Evolutionary conservation across 139 green algal species (phyloP).

Genomic region (Mychonastes homosphaera): DNA sequence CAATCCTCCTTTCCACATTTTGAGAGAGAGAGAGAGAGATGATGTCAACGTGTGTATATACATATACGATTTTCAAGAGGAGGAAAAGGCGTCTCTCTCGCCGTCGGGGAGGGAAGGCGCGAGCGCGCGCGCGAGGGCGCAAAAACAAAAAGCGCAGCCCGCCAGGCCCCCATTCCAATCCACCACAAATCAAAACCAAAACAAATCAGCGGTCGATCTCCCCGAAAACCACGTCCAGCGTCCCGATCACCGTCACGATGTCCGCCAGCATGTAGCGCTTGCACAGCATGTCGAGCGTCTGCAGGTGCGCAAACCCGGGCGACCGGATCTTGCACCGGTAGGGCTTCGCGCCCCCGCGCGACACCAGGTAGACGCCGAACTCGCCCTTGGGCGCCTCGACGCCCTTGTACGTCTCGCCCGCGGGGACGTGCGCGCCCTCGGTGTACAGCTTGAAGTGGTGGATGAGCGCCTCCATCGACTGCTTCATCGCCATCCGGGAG

Average conservation of each 20-base stretch:
- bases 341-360: slow-evolving; percentile 61
- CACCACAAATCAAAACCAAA: too few species aligned
- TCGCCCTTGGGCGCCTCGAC: slow-evolving; percentile 76
- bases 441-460: slow-evolving; percentile 77
- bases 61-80: too few species aligned
- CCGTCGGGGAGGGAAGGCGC: too few species aligned
- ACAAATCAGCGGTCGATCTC: slow-evolving; percentile 59
- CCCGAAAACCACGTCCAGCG: slow-evolving; percentile 80
- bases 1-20: too few species aligned
- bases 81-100: too few species aligned
- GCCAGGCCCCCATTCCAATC: too few species aligned
- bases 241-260: slow-evolving; percentile 78
- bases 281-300: slow-evolving; percentile 62
- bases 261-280: slow-evolving; percentile 70
- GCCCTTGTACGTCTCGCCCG: slow-evolving; percentile 46
- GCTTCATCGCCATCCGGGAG: slow-evolving; percentile 53
- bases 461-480: slow-evolving; percentile 76
- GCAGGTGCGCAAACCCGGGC: slow-evolving; percentile 62
- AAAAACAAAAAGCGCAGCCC: too few species aligned
- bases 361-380: slow-evolving; percentile 78
- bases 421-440: slow-evolving; percentile 49
- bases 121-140: too few species aligned
- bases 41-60: too few species aligned
- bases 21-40: too few species aligned
- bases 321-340: slow-evolving; percentile 72